phyloP scores from a whole-genome alignment of 176 grass and related monocot genomes.

The Miscanthus lutarioriparius region DNA sequence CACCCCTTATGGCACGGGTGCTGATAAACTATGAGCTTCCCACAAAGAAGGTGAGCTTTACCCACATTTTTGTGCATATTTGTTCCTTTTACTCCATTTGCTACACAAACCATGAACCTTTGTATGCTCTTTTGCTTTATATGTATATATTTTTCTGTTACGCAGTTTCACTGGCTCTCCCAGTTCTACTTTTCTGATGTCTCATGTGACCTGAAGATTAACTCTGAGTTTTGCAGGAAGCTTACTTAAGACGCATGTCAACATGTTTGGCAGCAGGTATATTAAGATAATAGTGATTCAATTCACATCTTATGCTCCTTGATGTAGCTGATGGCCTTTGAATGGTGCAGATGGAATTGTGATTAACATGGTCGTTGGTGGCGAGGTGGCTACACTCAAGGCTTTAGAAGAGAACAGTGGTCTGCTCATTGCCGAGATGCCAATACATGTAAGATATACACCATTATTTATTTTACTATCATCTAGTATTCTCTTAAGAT shows the following conservation, averaged over 20 bases:
- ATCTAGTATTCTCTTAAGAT: slow-evolving; percentile 4
- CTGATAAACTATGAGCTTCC: slow-evolving; percentile 92
- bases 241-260: slow-evolving; percentile 79
- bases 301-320: background rate
- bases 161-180: background rate
- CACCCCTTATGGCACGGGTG: slow-evolving; percentile 64
- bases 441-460: slow-evolving; percentile 77
- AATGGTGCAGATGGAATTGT: slow-evolving; percentile 71
- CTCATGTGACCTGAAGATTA: background rate
- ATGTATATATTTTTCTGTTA: background rate
- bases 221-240: slow-evolving; percentile 55
- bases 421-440: slow-evolving; percentile 88
- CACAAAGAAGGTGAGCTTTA: slow-evolving; percentile 64
- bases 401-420: slow-evolving; percentile 79
- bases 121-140: background rate
- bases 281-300: background rate
- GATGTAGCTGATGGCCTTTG: slow-evolving; percentile 18
- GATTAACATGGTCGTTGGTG: slow-evolving; percentile 98
- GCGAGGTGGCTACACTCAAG: slow-evolving; percentile 73
- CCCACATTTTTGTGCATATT: slow-evolving; percentile 1
- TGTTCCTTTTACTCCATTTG: background rate
- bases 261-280: slow-evolving; percentile 85
- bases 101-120: background rate
- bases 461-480: background rate
- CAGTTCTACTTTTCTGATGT: background rate